Base-by-base conservation (phyloP, 768 basidiomycete species). In the Lentinula raphanica region DNA sequence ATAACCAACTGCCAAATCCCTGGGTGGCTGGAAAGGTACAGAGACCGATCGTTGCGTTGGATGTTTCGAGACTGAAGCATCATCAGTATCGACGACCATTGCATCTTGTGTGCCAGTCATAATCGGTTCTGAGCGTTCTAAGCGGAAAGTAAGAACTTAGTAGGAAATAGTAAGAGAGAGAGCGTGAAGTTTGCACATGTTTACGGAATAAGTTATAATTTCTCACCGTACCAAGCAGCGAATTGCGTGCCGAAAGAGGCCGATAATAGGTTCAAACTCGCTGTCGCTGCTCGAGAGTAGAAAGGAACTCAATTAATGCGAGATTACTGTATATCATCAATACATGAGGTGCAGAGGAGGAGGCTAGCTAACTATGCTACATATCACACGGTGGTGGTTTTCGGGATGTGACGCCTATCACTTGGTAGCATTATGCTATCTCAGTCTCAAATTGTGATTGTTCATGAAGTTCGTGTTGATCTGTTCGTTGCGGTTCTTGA, bases 1-100 rank as follows among this genome's bases (percentile, higher is more conserved):
- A 74, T 89, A 94, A 49, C 94, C 94, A 50, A 94, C 90, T 8
- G 77, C 76, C 59, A 72, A 44, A 39, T 54, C 53, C 11, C 39
- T 36, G 27, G 38, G 59, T 48, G 59, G 51, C 44, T 42, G 44
- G 25, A 54, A 51, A 42, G 56, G 71, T 64, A 48, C 68, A 19
- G 80, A 82, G 17, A 70, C 69, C 46, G 80, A 76, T 42, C 80
- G 76, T 35, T 50, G 32, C 21, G 35, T 35, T 0, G 21, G 9
- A 13, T 23, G 51, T 12, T 29, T 36, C 17, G 29, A 51, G 3
- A 28, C 1, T 19, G 19, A 36, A 21, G 19, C 29, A 51, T 4
- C 38, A 35, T 36, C 23, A 39, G 23, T 23, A 53, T 53, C 51
- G 40, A 53, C 23, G 21, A 39, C 51, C 51, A 53, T 53, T 17